phyloP scores from a whole-genome alignment of 192 early-diverging fungal species.

The Coemansia erecta region DNA sequence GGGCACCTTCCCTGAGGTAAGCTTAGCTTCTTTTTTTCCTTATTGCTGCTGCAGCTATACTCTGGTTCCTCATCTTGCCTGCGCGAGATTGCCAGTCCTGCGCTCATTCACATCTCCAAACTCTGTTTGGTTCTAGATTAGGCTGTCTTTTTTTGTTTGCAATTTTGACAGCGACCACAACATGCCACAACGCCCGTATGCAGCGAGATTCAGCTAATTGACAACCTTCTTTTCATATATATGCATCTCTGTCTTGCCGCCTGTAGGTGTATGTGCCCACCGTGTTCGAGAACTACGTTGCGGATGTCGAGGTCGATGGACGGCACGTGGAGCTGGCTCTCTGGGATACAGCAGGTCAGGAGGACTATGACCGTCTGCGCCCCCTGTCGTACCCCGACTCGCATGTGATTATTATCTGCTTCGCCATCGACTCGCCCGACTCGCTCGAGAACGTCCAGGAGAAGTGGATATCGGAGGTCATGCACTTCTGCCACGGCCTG shows the following conservation, averaged over 20 bases:
- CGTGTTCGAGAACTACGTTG: conserved; percentile 93
- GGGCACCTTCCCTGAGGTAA: conserved; percentile 75
- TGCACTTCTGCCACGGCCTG: conserved; percentile 28
- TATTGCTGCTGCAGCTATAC: not conserved
- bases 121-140: not conserved
- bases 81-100: not conserved
- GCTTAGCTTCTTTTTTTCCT: conserved; percentile 17
- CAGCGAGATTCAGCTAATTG: not conserved
- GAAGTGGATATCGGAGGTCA: conserved; percentile 45
- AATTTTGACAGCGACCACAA: not conserved
- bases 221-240: too few species aligned
- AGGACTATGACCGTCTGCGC: conserved; percentile 93
- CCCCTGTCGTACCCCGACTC: conserved; percentile 89
- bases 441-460: conserved; percentile 76
- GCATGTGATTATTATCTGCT: conserved; percentile 91
- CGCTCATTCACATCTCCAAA: not conserved
- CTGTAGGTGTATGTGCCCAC: conserved; percentile 71
- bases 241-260: conserved; percentile 1
- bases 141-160: not conserved
- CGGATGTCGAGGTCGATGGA: conserved; percentile 86
- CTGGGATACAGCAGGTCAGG: conserved; percentile 97
- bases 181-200: too few species aligned
- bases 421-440: conserved; percentile 82
- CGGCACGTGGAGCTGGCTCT: conserved; percentile 85
- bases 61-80: not conserved